phyloP scores from a whole-genome alignment of 2,329 filamentous ascomycete genomes.

The Sclerotinia glacialis region DNA sequence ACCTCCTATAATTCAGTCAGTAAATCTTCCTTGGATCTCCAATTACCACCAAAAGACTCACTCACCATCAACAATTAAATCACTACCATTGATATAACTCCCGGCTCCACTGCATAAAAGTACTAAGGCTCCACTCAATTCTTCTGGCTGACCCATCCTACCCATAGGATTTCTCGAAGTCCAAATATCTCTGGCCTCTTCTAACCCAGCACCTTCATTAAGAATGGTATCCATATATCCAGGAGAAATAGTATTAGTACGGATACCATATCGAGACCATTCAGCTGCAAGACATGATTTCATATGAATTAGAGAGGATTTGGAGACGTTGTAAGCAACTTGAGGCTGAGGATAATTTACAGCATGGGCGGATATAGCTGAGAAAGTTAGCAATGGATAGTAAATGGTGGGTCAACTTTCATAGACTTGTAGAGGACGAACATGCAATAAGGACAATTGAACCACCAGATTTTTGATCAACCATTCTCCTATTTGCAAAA shows the following conservation, averaged over 20 bases:
- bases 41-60: neutral
- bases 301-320: conserved; percentile 63
- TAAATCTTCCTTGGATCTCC: neutral
- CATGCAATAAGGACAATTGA: conserved; percentile 64
- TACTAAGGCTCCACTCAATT: conserved; percentile 61
- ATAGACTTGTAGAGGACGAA: neutral
- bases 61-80: conserved; percentile 34
- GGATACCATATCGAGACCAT: conserved; percentile 68
- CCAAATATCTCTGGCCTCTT: conserved; percentile 55
- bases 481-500: conserved; percentile 13
- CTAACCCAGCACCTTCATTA: conserved; percentile 62
- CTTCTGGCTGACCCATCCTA: conserved; percentile 61
- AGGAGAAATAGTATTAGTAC: conserved; percentile 67
- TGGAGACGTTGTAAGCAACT: conserved; percentile 68
- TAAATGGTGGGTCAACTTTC: no score
- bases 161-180: conserved; percentile 57
- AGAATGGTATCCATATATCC: conserved; percentile 66
- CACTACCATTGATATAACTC: conserved; percentile 56
- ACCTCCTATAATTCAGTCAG: neutral
- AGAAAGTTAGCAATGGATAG: conserved; percentile 38
- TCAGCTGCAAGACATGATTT: conserved; percentile 67
- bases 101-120: conserved; percentile 59
- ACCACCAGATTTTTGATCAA: conserved; percentile 46
- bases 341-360: conserved; percentile 60
- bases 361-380: conserved; percentile 64